Conservation (phyloP, 495 filamentous ascomycete genomes). For the Lasiosphaeria ovina region DNA sequence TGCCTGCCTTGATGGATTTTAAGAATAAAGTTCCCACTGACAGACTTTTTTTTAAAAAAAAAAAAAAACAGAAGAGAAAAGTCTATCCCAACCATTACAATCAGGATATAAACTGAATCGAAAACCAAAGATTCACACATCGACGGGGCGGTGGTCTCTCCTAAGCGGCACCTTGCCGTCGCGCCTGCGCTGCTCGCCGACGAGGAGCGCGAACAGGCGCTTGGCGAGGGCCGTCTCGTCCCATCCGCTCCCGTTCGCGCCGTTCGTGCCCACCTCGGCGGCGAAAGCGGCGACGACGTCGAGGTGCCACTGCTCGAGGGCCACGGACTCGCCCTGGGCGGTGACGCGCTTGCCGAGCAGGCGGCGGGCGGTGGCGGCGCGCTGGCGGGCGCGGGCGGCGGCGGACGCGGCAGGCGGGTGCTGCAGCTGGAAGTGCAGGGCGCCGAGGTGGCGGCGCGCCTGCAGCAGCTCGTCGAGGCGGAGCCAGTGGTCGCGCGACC, state of each 20-base stretch:
- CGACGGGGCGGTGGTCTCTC: too few relatives aligned
- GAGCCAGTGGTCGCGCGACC: conserved; percentile 44
- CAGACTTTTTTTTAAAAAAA: too few relatives aligned
- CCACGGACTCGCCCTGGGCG: conserved; percentile 35
- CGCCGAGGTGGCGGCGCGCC: conserved; percentile 29
- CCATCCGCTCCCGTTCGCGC: conserved; percentile 32
- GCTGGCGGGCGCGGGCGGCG: not conserved
- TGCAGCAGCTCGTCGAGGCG: conserved; percentile 40
- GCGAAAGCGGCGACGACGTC: conserved; percentile 50
- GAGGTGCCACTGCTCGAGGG: conserved; percentile 51
- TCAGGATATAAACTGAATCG: not conserved
- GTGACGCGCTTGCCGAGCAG: conserved; percentile 38
- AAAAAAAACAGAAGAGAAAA: too few relatives aligned
- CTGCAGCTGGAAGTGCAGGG: conserved; percentile 28
- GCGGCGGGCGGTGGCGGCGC: conserved; percentile 2
- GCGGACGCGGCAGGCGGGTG: conserved; percentile 1
- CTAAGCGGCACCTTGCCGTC: conserved; percentile 11
- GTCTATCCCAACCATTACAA: too few relatives aligned
- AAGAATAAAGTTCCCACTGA: too few relatives aligned
- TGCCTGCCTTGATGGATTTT: too few relatives aligned
- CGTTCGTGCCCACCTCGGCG: conserved; percentile 27
- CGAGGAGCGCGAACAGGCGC: conserved; percentile 50
- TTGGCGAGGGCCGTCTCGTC: conserved; percentile 44
- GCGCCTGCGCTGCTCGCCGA: conserved; percentile 43
- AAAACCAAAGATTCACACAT: not conserved